Evolutionary conservation across 2,329 filamentous ascomycete species (phyloP).

Genomic region (Pseudopyricularia cyperi): DNA sequence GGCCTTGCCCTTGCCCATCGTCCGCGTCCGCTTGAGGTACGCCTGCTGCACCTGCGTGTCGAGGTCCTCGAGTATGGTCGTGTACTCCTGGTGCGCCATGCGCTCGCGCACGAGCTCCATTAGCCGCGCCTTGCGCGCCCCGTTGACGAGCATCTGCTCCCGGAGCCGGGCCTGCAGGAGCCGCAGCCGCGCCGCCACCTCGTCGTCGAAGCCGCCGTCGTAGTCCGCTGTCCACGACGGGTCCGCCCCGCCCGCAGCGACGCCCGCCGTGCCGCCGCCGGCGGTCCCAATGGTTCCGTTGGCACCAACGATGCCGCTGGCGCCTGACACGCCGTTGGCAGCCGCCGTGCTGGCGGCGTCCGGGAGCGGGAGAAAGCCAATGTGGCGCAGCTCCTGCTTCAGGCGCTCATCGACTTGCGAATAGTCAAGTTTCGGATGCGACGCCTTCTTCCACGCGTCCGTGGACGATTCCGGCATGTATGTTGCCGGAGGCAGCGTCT

Average conservation of each 20-base stretch:
- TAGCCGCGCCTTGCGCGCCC: constrained; percentile 75
- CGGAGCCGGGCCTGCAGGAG: constrained; percentile 72
- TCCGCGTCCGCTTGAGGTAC: constrained; percentile 90
- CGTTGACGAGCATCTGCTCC: constrained; percentile 76
- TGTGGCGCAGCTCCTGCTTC: constrained; percentile 79
- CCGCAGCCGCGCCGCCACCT: constrained; percentile 80
- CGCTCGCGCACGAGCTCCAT: constrained; percentile 80
- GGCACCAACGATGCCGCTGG: constrained; percentile 6
- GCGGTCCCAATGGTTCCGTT: constrained; percentile 13
- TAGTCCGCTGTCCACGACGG: constrained; percentile 49
- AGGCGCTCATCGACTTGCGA: constrained; percentile 78
- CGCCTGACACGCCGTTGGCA: constrained; percentile 3
- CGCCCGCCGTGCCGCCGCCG: constrained; percentile 1
- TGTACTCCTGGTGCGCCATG: constrained; percentile 94
- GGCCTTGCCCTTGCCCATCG: constrained; percentile 79
- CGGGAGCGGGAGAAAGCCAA: constrained; percentile 61
- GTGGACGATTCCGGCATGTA: constrained; percentile 66
- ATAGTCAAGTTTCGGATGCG: constrained; percentile 68
- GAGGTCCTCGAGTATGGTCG: constrained; percentile 90
- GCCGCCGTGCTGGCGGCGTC: constrained; percentile 10
- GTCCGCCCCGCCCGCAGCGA: constrained; percentile 14
- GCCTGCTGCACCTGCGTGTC: constrained; percentile 90
- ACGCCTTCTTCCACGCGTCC: constrained; percentile 67
- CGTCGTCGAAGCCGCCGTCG: constrained; percentile 83
- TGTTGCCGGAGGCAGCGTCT: constrained; percentile 53